Base-by-base conservation (phyloP, 164 flowering plant species). In the Berberis thunbergii region DNA sequence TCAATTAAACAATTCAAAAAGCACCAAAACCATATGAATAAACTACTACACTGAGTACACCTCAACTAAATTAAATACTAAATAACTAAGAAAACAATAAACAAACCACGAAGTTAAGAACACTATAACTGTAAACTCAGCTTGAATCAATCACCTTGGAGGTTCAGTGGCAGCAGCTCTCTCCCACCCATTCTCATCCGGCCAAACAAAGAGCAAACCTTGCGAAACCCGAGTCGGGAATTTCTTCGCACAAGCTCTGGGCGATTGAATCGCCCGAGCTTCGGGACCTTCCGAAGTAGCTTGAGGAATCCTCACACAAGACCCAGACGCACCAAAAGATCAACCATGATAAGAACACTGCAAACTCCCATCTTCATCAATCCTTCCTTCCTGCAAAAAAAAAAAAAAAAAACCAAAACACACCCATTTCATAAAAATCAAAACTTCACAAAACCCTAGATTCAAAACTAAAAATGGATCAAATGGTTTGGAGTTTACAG, bases 121-220 rank as follows among this genome's bases (percentile, higher is more conserved):
- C 4, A 63, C 13, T 10, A 62, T 11, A 41, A 12, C 42, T 2
- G 54, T 13, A 4, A 62, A 62, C 41, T 61, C 11, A 5, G 43
- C 56, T 50, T 42, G 26, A 45, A 54, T 45, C 2, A 54, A 26
- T 81, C 78, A 90, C 98, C 71, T 80, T 8, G 93, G 88, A 54
- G 96, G 90, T 63, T 80, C 65, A 12, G 96, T 79, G 62, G 83
- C 80, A 55, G 69, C 69, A 69, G 97, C 93, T 81, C 83, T 84
- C 73, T 91, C 93, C 89, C 76, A 83, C 4, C 97, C 96, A 74
- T 89, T 87, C 74, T 94, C 97, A 74, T 94, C 96, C 2, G 99
- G 97, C 97, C 97, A 94, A 69, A 94, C 99, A 77, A 91, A 94
- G 57, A 94, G 95, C 74, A 94, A 73, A 41, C 99, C 99, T 70